Base-by-base conservation (phyloP, 1,139 yeast genomes). In the Protomyces lactucae-debilis region DNA sequence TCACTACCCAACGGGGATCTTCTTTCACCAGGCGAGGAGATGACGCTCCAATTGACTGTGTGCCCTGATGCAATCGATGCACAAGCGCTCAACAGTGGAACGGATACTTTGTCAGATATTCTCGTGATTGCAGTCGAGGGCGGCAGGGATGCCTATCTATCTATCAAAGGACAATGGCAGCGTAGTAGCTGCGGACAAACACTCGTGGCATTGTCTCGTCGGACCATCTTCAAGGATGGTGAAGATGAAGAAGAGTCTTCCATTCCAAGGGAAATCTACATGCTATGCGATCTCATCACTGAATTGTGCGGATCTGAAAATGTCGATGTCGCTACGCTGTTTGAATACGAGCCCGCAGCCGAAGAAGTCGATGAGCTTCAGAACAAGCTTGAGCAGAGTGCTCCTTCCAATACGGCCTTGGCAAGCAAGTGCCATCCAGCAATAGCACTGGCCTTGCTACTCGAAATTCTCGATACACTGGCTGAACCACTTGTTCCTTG, bases 121-220 rank as follows among this genome's bases (percentile, higher is more conserved):
- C 55, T 64, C 52, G 57, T 64, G 14, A 51, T 64, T 14, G 65
- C 61, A 18, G 53, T 63, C 37, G 63, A 61, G 10, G 57, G 59
- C 43, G 66, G 66, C 5, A 46, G 43, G 12, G 66, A 64, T 35
- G 48, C 36, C 18, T 60, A 54, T 46, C 23, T 64, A 36, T 64
- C 65, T 6, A 21, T 64, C 36, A 16, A 36, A 9, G 66, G 66
- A 1, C 3, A 25, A 14, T 61, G 61, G 57, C 61, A 55, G 21
- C 55, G 56, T 6, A 64, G 65, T 9, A 45, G 66, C 18, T 45
- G 61, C 45, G 66, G 66, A 46, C 61, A 57, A 46, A 46, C 55
- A 10, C 59, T 64, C 12, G 43, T 46, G 37, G 48, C 14, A 3
- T 45, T 64, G 16, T 64, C 66, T 32, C 57, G 32, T 8, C 39